Conservation (phyloP, 1,284 basidiomycete genomes). For the Phellinidium pouzarii region DNA sequence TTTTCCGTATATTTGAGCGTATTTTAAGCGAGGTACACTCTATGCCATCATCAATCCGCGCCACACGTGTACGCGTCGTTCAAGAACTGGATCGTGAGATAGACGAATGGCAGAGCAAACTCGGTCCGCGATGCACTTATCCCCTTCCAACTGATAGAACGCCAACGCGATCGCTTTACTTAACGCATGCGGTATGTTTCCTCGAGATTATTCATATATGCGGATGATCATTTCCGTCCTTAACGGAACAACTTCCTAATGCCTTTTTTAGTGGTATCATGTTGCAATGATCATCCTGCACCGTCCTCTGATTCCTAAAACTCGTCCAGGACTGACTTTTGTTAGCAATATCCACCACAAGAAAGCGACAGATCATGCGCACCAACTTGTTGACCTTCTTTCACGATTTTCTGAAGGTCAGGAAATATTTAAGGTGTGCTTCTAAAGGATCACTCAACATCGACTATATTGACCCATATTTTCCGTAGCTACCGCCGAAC, state of each 20-base stretch:
- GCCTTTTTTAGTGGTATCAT: conserved; percentile 17
- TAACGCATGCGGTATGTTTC: conserved; percentile 18
- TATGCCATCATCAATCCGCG: conserved; percentile 8
- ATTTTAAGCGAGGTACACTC: conserved; percentile 17
- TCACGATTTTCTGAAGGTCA: conserved; percentile 15
- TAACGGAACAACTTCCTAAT: neutral
- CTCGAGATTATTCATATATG: neutral
- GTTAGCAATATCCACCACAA: conserved; percentile 16
- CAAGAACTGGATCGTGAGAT: conserved; percentile 16
- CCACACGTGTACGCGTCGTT: conserved; percentile 14
- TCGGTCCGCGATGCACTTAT: conserved; percentile 13
- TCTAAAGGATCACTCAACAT: neutral
- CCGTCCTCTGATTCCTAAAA: conserved; percentile 15
- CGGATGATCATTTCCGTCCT: neutral
- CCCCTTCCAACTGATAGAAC: conserved; percentile 9
- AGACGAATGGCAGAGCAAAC: conserved; percentile 15
- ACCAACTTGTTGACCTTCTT: conserved; percentile 18
- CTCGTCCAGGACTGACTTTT: conserved; percentile 14
- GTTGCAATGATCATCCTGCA: conserved; percentile 18
- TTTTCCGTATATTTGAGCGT: conserved; percentile 18
- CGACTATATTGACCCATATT: neutral
- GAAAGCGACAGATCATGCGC: conserved; percentile 18
- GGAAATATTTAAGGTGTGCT: conserved; percentile 16
- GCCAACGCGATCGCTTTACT: conserved; percentile 16
- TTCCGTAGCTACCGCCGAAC: conserved; percentile 18